These are phyloP conservation scores for Trichoderma atroviride DNA, from an alignment of 2,329 filamentous ascomycete genomes.

Conservation along the genomic window DNA sequence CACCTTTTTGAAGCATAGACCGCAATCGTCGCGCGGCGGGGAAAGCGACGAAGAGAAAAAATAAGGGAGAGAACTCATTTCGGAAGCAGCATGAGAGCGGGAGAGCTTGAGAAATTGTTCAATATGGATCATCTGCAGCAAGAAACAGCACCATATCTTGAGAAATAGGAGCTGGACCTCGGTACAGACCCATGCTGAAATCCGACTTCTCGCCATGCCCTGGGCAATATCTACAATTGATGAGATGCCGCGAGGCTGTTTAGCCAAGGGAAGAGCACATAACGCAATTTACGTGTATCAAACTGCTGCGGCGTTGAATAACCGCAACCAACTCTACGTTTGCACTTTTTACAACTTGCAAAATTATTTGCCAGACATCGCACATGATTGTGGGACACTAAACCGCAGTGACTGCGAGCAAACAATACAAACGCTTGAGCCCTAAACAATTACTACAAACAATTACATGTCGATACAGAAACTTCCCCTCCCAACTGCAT, in stretches of 20 bases:
- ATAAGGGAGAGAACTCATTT: conserved; percentile 18
- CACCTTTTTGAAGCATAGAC: background rate
- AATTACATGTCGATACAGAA: background rate
- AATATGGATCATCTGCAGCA: background rate
- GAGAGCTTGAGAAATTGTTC: background rate
- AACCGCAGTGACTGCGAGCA: background rate
- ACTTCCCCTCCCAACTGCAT: background rate
- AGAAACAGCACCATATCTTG: background rate
- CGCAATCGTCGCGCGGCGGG: background rate
- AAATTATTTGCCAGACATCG: background rate
- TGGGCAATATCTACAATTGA: background rate
- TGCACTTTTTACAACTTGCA: background rate
- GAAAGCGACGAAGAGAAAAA: background rate
- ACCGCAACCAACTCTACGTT: background rate
- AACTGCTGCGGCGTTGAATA: background rate
- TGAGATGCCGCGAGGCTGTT: background rate
- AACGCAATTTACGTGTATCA: background rate
- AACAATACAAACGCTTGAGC: background rate
- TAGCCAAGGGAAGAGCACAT: background rate
- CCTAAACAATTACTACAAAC: background rate
- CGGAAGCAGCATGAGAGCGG: conserved; percentile 12
- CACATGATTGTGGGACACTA: background rate
- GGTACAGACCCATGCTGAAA: background rate
- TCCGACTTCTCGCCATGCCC: background rate
- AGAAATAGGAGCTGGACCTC: background rate